A percentile compares a stretch with the other conserved stretches of the same genome.
phyloP scores from a whole-genome alignment of 176 grass and related monocot genomes.

The Metroxylon sagu region DNA sequence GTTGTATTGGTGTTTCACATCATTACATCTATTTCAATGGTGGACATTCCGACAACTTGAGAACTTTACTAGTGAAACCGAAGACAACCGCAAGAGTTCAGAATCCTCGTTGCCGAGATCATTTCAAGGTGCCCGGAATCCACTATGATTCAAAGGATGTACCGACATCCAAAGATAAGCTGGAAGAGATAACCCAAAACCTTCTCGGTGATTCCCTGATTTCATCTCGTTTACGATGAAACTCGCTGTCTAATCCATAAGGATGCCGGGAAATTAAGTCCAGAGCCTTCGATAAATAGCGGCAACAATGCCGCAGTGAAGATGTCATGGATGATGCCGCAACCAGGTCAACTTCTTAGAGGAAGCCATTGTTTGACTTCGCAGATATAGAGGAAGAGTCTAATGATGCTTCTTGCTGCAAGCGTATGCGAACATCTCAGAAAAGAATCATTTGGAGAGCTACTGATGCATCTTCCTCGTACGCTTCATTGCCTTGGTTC shows the following conservation, averaged over 20 bases:
- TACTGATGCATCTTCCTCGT: conserved; percentile 27
- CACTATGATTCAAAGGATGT: conserved; percentile 18
- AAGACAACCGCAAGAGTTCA: conserved; percentile 1
- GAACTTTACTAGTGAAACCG: not conserved
- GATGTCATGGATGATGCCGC: conserved; percentile 52
- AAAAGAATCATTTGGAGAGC: conserved; percentile 37
- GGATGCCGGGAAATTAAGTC: not conserved
- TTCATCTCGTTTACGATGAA: conserved; percentile 32
- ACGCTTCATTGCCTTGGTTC: conserved; percentile 45
- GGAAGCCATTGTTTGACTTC: too few relatives aligned
- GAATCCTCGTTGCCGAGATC: conserved; percentile 22
- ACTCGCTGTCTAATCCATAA: conserved; percentile 44
- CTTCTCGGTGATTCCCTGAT: conserved; percentile 53
- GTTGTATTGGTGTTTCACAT: too few relatives aligned
- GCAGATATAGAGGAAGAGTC: conserved; percentile 21
- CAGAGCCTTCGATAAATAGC: conserved; percentile 4
- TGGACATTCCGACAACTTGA: not conserved
- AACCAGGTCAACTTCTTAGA: too few relatives aligned
- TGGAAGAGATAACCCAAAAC: conserved; percentile 46
- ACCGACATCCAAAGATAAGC: conserved; percentile 27
- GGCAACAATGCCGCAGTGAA: conserved; percentile 5
- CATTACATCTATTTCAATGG: too few relatives aligned
- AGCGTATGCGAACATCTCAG: conserved; percentile 15
- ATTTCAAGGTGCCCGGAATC: conserved; percentile 43
- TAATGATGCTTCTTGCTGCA: not conserved